Evolutionary conservation across 2,329 filamentous ascomycete genomes (phyloP), one percentile per base, ranked within the genome.

Genomic region (Claviceps purpurea): DNA sequence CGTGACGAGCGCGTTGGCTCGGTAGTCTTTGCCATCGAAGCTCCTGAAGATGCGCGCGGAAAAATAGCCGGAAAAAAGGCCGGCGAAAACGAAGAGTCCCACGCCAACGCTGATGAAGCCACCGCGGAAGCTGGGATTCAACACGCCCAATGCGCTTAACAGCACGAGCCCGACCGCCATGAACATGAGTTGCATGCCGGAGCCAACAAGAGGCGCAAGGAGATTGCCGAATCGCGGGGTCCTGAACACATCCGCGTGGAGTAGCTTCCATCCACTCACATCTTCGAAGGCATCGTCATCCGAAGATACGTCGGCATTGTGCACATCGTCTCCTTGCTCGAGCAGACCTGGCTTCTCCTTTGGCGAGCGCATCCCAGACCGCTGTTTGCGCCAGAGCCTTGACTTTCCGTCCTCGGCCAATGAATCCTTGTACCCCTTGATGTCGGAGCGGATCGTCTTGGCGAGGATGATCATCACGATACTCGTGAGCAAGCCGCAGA

Each of bases 81-180:
- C 88, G 1, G 87, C 88, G 59, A 93, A 84, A 52, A 94, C 75
- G 65, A 94, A 95, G 20, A 95, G 74, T 1, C 87, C 87, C 26
- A 90, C 75, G 6, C 85, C 88, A 42, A 93, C 87, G 60, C 85
- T 91, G 63, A 93, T 78, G 66, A 94, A 95, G 1, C 89, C 88
- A 54, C 89, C 89, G n/a, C 89, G 82, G 73, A 89, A 93, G 65
- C 85, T 89, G 2, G 89, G 89, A 61, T 94, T 94, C 52, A 94
- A 67, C 2, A 94, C 67, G 5, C 89, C 89, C 37, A 93, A 67
- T 53, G 85, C 86, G 62, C 85, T 87, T 26, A 91, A 73, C 4
- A 83, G 63, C 11, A 91, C 74, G 4, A 94, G 73, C 1, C 87
- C 85, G 41, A 82, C 68, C 1, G 82, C 78, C 84, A 93, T 89